Evolutionary conservation across 371 early-diverging fungal genomes (phyloP).

Genomic region (Mortierella sp.): DNA sequence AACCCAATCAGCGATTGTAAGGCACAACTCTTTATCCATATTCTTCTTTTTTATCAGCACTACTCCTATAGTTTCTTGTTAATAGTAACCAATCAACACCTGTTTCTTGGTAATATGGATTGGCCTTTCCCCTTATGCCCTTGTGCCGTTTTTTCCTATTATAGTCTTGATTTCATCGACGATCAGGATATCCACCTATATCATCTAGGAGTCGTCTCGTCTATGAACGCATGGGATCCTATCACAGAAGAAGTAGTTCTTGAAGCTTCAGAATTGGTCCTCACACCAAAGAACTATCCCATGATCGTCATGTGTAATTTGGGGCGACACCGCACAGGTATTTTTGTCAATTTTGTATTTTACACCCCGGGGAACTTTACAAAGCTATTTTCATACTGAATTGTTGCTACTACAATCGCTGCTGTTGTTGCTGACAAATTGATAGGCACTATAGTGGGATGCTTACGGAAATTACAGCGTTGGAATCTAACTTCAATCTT

Average conservation of each 20-base stretch:
- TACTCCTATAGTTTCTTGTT: not conserved
- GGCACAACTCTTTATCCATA: conserved; percentile 15
- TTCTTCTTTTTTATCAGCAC: not conserved
- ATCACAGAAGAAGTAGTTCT: conserved; percentile 96
- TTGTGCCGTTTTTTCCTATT: not conserved
- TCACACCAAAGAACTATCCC: conserved; percentile 92
- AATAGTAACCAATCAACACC: too few species aligned
- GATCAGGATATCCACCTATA: conserved; percentile 95
- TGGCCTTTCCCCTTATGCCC: not conserved
- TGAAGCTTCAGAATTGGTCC: conserved; percentile 88
- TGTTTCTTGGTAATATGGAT: not conserved
- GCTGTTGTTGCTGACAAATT: not conserved
- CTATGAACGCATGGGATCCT: conserved; percentile 94
- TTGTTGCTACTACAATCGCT: not conserved
- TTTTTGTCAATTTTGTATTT: not conserved
- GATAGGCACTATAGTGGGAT: conserved; percentile 94
- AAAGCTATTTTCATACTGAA: not conserved
- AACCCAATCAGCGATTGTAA: conserved; percentile 93
- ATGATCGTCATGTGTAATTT: conserved; percentile 98
- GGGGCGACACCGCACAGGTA: conserved; percentile 96
- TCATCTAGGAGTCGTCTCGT: conserved; percentile 83
- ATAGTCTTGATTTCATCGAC: conserved; percentile 93
- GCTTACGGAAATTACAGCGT: conserved; percentile 94
- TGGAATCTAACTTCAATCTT: conserved; percentile 98
- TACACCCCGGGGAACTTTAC: too few species aligned